A percentile compares a stretch with the other conserved stretches of the same genome.
Conservation (phyloP, 768 basidiomycete species). For the Collybia sordida region DNA sequence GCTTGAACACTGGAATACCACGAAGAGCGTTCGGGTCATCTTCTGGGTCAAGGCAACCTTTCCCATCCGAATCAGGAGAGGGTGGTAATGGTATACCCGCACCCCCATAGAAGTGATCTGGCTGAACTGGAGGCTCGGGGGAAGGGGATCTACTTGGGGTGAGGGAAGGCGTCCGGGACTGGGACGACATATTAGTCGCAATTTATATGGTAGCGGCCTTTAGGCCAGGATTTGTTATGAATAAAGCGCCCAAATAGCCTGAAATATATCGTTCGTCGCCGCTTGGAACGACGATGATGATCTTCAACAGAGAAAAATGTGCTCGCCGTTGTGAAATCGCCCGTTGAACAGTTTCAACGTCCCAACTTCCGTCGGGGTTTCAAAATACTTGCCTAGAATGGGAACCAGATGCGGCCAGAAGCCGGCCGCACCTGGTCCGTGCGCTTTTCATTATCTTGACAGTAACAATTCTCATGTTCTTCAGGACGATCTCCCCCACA, state of each 20-base stretch:
- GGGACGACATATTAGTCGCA: slow-evolving; percentile 24
- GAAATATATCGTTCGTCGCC: slow-evolving; percentile 1
- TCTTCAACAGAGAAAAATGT: slow-evolving; percentile 3
- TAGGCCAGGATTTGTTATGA: too few species aligned
- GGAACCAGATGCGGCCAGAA: slow-evolving; percentile 9
- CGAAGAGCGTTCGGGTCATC: slow-evolving; percentile 81
- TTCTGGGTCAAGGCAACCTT: slow-evolving; percentile 70
- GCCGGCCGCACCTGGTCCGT: slow-evolving; percentile 18
- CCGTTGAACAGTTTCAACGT: slow-evolving; percentile 6
- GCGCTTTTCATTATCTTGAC: slow-evolving; percentile 1
- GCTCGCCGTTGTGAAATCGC: slow-evolving; percentile 10
- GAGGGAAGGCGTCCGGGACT: slow-evolving; percentile 40
- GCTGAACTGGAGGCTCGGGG: slow-evolving; percentile 58
- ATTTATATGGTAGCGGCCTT: too few species aligned
- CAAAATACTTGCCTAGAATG: slow-evolving; percentile 27
- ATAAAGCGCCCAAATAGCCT: not conserved
- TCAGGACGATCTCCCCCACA: too few species aligned
- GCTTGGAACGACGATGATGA: slow-evolving; percentile 1
- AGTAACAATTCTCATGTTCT: too few species aligned
- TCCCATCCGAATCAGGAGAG: slow-evolving; percentile 63
- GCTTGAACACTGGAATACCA: slow-evolving; percentile 96
- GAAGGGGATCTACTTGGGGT: slow-evolving; percentile 56
- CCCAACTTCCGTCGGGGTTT: slow-evolving; percentile 23
- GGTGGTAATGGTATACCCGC: slow-evolving; percentile 49
- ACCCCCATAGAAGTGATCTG: slow-evolving; percentile 80